A percentile compares a stretch with the other conserved stretches of the same genome.
phyloP scores from a whole-genome alignment of 116 monocot genomes.

The Trichopus zeylanicus region DNA sequence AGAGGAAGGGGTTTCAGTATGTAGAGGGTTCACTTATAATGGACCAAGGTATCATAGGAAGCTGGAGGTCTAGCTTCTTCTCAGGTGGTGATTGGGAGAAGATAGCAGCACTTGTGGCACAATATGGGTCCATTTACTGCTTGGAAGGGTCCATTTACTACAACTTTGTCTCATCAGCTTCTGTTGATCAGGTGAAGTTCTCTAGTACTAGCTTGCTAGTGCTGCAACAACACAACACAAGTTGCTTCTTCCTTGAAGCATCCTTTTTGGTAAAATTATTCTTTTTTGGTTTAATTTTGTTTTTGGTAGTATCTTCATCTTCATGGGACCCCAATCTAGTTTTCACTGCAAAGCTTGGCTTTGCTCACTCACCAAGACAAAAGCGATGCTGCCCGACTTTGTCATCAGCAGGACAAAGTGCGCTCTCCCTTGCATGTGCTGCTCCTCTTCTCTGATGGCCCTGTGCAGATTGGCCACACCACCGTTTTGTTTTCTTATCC shows the following conservation, averaged over 20 bases:
- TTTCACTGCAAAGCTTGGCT: neutral
- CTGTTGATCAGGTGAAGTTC: conserved; percentile 25
- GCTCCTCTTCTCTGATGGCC: neutral
- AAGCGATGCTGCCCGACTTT: too few relatives aligned
- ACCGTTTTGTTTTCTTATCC: neutral
- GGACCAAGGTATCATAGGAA: conserved; percentile 26
- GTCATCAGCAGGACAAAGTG: too few relatives aligned
- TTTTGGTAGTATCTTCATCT: neutral
- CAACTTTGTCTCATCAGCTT: neutral
- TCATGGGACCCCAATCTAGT: neutral
- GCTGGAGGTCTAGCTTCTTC: conserved; percentile 33
- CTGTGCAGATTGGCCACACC: neutral
- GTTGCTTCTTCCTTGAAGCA: neutral
- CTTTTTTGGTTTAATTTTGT: too few relatives aligned
- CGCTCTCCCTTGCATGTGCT: too few relatives aligned
- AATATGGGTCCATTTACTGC: conserved; percentile 34
- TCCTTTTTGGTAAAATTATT: too few relatives aligned
- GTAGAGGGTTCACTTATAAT: conserved; percentile 15
- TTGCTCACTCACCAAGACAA: neutral
- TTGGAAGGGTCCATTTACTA: conserved; percentile 53
- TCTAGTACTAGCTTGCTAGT: neutral
- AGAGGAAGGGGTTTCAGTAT: conserved; percentile 5
- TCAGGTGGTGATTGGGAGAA: conserved; percentile 14
- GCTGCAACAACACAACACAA: neutral
- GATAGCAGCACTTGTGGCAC: conserved; percentile 19